phyloP scores from a whole-genome alignment of 805 yeast species.

The Wickerhamomyces mucosus region DNA sequence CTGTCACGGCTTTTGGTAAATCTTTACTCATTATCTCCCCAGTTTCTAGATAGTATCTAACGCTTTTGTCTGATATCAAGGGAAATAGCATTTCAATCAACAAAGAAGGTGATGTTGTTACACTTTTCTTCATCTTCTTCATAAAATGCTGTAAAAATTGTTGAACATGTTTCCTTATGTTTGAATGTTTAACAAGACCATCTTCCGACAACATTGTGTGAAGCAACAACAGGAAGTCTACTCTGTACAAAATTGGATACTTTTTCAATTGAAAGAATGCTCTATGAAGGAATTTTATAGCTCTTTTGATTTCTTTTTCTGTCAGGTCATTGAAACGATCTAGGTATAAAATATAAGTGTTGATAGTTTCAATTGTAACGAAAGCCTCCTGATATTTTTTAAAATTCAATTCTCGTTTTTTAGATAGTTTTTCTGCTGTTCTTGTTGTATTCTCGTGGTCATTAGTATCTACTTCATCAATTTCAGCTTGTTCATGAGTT shows the following conservation, averaged over 20 bases:
- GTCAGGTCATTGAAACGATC: slow-evolving; percentile 52
- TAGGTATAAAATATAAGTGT: slow-evolving; percentile 56
- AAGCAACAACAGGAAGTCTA: slow-evolving; percentile 62
- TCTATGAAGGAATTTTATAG: slow-evolving; percentile 62
- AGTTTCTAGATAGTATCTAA: slow-evolving; percentile 43
- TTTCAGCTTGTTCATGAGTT: slow-evolving; percentile 21
- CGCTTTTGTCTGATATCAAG: slow-evolving; percentile 35
- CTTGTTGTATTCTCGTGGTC: slow-evolving; percentile 15
- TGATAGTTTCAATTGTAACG: slow-evolving; percentile 49
- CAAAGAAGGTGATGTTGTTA: slow-evolving; percentile 41
- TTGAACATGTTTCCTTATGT: slow-evolving; percentile 49
- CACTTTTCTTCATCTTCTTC: slow-evolving; percentile 41
- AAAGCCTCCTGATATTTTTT: slow-evolving; percentile 32
- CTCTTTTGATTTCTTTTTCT: slow-evolving; percentile 49
- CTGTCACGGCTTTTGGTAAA: slow-evolving; percentile 8
- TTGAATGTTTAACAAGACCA: slow-evolving; percentile 36
- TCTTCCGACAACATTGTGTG: slow-evolving; percentile 43
- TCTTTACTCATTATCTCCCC: slow-evolving; percentile 34
- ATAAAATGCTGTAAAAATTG: slow-evolving; percentile 59
- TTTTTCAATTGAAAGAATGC: slow-evolving; percentile 55
- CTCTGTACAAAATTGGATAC: slow-evolving; percentile 47
- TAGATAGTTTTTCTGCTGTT: slow-evolving; percentile 16
- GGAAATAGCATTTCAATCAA: slow-evolving; percentile 62
- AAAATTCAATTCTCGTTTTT: slow-evolving; percentile 35
- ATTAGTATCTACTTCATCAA: slow-evolving; percentile 25